Base-by-base conservation (phyloP, 2,329 filamentous ascomycete species). In the Hymenoscyphus linearis region DNA sequence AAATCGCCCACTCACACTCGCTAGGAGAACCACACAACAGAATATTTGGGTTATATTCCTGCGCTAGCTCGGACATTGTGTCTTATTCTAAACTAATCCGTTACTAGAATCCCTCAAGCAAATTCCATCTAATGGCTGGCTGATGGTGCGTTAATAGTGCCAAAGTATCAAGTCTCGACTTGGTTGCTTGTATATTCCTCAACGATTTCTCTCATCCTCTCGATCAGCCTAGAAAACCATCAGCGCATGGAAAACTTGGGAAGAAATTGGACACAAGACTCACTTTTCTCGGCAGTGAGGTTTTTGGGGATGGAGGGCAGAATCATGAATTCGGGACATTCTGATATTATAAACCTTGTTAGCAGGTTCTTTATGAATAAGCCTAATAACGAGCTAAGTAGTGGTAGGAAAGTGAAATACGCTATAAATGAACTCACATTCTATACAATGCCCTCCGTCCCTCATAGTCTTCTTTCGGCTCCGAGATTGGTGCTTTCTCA, bases 381-480 rank as follows among this genome's bases (percentile, higher is more conserved):
- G n/a, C 18, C 16, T 22, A 18, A 25, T 2, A 22, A 47, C 9
- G 40, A 47, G 22, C n/a, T 9, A 12, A 25, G n/a, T 22, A 10
- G 10, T 22, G n/a, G 22, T 2, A 4, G n/a, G 22, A n/a, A 9
- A 22, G 5, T 10, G 22, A 47, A 18, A 47, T 3, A 47, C 27
- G 27, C 27, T 12, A 6, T 18, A 47, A 25, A 12, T 2, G 18
- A 31, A 40, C 52, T 57, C 34, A 64, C 57, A 64, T 40, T 37
- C 59, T 52, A 56, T 60, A 61, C n/a, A 64, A 55, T 36, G 53
- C 44, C 47, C 57, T 44, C 27, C 60, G 56, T 31, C 57, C 59
- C 34, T 61, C 56, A 35, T 34, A 36, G 44, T 61, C 59, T 22
- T 57, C 57, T n/a, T 27, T 37, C 26, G 59, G 59, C n/a, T 47